Conservation (phyloP, 108 stramenopile genomes). For the Pseudonitzschia multiseries region DNA sequence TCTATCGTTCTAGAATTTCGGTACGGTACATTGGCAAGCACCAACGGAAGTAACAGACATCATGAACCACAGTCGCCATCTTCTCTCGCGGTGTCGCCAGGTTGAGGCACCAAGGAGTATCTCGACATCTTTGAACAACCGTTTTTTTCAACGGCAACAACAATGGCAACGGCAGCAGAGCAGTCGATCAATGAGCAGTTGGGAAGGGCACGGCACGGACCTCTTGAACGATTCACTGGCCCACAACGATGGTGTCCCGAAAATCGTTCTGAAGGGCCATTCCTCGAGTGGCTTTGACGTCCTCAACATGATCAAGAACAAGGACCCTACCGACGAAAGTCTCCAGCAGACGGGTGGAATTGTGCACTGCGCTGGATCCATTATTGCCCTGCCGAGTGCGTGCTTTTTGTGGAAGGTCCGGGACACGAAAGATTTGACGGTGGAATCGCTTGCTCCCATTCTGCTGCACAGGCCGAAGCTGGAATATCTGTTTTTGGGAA, state of each 20-base stretch:
- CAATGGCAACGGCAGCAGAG: background rate
- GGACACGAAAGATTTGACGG: slow-evolving; percentile 46
- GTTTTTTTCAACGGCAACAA: background rate
- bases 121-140: background rate
- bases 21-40: too few relatives aligned
- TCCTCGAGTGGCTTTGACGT: slow-evolving; percentile 72
- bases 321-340: slow-evolving; percentile 26
- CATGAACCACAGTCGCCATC: background rate
- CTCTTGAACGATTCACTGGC: slow-evolving; percentile 55
- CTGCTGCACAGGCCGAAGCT: slow-evolving; percentile 47
- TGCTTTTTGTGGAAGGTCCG: slow-evolving; percentile 71
- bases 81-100: slow-evolving; percentile 6
- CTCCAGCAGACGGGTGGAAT: slow-evolving; percentile 28
- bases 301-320: slow-evolving; percentile 46
- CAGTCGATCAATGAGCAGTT: slow-evolving; percentile 9
- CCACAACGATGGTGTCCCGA: slow-evolving; percentile 29
- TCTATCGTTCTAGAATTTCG: too few relatives aligned
- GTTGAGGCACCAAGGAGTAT: background rate
- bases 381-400: slow-evolving; percentile 59
- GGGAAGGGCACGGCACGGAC: slow-evolving; percentile 59
- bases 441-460: slow-evolving; percentile 59
- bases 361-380: slow-evolving; percentile 66
- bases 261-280: slow-evolving; percentile 41
- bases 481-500: slow-evolving; percentile 78
- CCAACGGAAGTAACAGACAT: too few relatives aligned